phyloP scores from a whole-genome alignment of 2,329 filamentous ascomycete species.

The Emergomyces pasteurianus region DNA sequence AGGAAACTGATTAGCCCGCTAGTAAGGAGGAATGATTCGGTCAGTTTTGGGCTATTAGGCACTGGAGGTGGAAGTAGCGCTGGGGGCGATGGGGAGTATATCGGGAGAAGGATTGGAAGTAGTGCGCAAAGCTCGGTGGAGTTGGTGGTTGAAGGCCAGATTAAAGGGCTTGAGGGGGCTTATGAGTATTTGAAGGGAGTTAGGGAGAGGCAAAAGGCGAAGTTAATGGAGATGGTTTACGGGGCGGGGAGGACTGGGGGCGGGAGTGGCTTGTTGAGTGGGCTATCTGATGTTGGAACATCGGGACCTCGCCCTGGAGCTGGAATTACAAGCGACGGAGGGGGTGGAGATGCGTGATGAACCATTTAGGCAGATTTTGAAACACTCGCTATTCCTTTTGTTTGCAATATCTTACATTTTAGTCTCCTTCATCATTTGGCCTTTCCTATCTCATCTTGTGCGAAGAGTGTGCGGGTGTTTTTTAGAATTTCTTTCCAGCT shows the following conservation, averaged over 20 bases:
- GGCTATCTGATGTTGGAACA: neutral
- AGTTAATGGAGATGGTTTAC: conserved; percentile 69
- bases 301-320: neutral
- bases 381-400: neutral
- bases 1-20: conserved; percentile 75
- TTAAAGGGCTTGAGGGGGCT: conserved; percentile 67
- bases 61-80: conserved; percentile 12
- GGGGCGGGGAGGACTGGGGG: conserved; percentile 31
- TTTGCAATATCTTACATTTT: too few relatives aligned
- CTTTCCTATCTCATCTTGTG: too few relatives aligned
- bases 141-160: conserved; percentile 63
- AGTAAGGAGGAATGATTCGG: conserved; percentile 53
- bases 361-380: neutral
- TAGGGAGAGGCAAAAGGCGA: conserved; percentile 67
- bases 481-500: too few relatives aligned
- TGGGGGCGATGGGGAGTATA: conserved; percentile 10
- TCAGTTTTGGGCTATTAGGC: conserved; percentile 24
- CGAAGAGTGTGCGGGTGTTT: too few relatives aligned
- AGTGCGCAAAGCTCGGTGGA: conserved; percentile 26
- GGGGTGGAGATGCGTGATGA: neutral
- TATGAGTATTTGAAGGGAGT: conserved; percentile 66
- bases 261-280: neutral
- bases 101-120: conserved; percentile 14
- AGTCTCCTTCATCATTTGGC: too few relatives aligned
- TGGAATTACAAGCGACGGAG: neutral